Percentiles rank a stretch among this genome's conserved stretches.
phyloP scores from a whole-genome alignment of 352 stramenopile species.

The Globisporangium cederbergense region DNA sequence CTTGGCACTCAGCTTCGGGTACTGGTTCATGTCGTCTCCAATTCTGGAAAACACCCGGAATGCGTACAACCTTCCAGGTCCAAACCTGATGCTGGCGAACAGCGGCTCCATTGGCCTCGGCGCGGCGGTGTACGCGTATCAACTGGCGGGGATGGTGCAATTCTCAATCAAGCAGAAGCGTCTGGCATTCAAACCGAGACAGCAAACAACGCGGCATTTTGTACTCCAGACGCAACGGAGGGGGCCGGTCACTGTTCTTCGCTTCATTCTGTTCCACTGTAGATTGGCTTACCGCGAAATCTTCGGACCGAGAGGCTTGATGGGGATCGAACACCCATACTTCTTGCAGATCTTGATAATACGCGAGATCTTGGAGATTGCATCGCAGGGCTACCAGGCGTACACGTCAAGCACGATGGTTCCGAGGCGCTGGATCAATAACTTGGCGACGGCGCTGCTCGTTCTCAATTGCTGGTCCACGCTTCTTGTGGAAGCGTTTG shows the following conservation, averaged over 20 bases:
- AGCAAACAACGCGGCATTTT: background rate
- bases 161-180: constrained; percentile 4
- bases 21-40: constrained; percentile 16
- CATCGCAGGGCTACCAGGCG: constrained; percentile 27
- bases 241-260: background rate
- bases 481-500: constrained; percentile 18
- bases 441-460: constrained; percentile 21
- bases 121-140: background rate
- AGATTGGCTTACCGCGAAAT: background rate
- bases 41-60: background rate
- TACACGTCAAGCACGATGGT: constrained; percentile 24
- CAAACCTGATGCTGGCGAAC: background rate
- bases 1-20: background rate
- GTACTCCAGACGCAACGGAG: background rate
- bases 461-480: constrained; percentile 24
- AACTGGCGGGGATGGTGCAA: constrained; percentile 2
- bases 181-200: background rate
- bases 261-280: background rate
- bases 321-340: constrained; percentile 14
- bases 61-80: constrained; percentile 10
- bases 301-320: constrained; percentile 5
- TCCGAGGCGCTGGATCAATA: constrained; percentile 31
- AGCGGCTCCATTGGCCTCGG: constrained; percentile 3
- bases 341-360: constrained; percentile 19
- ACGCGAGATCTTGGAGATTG: constrained; percentile 25